A percentile compares a stretch with the other conserved stretches of the same genome.
Evolutionary conservation across 257 asterid species (phyloP).

Genomic region (Fraxinus cuspidata): DNA sequence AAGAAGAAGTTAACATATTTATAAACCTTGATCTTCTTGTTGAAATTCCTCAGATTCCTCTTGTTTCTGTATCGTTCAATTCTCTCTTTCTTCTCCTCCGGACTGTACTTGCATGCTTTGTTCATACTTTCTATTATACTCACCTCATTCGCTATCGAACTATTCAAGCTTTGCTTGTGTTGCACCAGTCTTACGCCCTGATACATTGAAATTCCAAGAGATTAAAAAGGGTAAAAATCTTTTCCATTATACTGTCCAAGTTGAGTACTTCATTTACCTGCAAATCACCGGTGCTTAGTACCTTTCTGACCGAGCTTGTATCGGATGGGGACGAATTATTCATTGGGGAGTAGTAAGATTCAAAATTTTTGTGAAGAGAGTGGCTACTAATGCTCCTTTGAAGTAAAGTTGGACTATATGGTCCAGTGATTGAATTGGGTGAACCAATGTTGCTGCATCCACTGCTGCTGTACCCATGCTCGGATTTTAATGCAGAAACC

Average conservation of each 20-base stretch:
- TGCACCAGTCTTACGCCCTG: constrained; percentile 46
- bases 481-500: constrained; percentile 48
- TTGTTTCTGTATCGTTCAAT: constrained; percentile 86
- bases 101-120: constrained; percentile 77
- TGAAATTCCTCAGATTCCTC: constrained; percentile 86
- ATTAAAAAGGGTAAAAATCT: not conserved
- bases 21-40: constrained; percentile 83
- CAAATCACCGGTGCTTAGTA: constrained; percentile 62
- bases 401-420: constrained; percentile 37
- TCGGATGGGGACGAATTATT: constrained; percentile 44
- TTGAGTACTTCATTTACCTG: constrained; percentile 36
- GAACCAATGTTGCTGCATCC: constrained; percentile 77
- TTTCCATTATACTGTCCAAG: not conserved
- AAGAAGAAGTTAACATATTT: too few relatives aligned
- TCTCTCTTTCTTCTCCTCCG: constrained; percentile 80
- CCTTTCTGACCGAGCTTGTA: constrained; percentile 56
- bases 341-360: constrained; percentile 42
- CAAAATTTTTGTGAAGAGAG: constrained; percentile 54
- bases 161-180: constrained; percentile 41
- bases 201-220: not conserved
- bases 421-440: constrained; percentile 42
- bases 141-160: constrained; percentile 58
- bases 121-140: constrained; percentile 80
- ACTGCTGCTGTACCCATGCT: constrained; percentile 55
- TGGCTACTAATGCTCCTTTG: constrained; percentile 73